Base-by-base conservation (phyloP, 2,329 filamentous ascomycete genomes). In the Rhynchosporium agropyri region DNA sequence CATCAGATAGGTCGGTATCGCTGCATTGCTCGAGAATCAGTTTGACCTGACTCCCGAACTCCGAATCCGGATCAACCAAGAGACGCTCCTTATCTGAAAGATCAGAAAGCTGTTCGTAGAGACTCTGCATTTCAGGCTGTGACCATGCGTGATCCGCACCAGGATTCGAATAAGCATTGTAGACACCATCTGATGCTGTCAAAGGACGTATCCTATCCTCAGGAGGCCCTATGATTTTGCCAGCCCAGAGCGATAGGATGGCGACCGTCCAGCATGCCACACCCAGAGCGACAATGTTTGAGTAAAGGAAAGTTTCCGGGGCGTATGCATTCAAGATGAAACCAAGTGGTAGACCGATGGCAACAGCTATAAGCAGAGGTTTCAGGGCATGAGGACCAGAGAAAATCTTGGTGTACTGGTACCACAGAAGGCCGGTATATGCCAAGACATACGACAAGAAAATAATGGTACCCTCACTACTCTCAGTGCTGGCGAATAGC, bases 221-320 rank as follows among this genome's bases (percentile, higher is more conserved):
- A 50, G 77, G 76, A 1, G 80, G 79, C 71, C 80, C 77, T 9
- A 80, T 77, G 65, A 84, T 76, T 45, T 81, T 81, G 1, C 80
- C 80, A 10, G 76, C 79, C 61, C 75, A 73, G 36, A 83, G 73
- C 3, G 80, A 79, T 3, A 83, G 73, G 20, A 84, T 70, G 10
- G 80, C 82, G 29, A 79, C 78, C n/a, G 77, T 81, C 82, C 82
- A 84, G 13, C 81, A 83, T 6, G 78, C 75, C 3, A 75, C 69
- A 6, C 75, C 80, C 4, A 84, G 75, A 2, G 79, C 78, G 64
- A 83, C 78, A 9, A 83, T 77, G 51, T 77, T 76, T 20, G 76
- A 75, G 67, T 79, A 84, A 3, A 71, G 53, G 64, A 79, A 83
- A 10, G 33, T 36, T 0, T 73, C 29, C 1, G 77, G 76, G 8